Base-by-base conservation (phyloP, 768 basidiomycete species). In the Rhodosporidiobolus odoratus region DNA sequence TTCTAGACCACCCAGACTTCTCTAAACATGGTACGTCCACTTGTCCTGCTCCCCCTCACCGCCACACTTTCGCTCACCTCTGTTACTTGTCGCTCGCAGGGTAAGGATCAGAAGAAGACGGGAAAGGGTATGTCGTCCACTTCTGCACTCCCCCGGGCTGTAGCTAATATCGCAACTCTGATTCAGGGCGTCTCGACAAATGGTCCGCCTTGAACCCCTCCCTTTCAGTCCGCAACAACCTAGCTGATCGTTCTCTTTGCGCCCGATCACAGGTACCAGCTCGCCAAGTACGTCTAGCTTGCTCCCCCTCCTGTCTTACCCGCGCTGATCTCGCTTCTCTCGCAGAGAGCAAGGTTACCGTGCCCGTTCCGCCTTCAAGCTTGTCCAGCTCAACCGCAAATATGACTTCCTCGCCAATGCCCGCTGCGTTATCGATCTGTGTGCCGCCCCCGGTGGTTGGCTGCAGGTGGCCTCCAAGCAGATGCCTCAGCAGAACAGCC, bases 271-370 rank as follows among this genome's bases (percentile, higher is more conserved):
- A 73, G 75, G 64, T 76, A 75, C 67, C 65, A 62, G 48, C 73
- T 72, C 53, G 77, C 70, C 58, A 76, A 75, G 73, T 74, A 37
- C 50, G 73, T 60, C 4, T 21, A 5, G 7, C 7, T 4, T 13
- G 35, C 48, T 4, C 0, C 37, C 27, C 27, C 2, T 21, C 2
- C 1, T 2, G 23, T 6, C 21, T 19, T 21, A 17, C 2, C n/a
- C 1, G 16, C 17, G 35, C 65, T 67, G 57, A 64, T 38, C 40
- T 34, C 43, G 4, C 52, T 52, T n/a, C 15, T 8, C 30, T 58
- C 91, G 90, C 78, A 98, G 94, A 81, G 95, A 98, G 83, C 96
- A 99, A 83, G 96, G 96, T 71, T 99, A 94, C 80, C 90, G 96
- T 72, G 96, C 96, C 76, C 96, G 96, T 84, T 99, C 96, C 23